Conservation (phyloP, 192 early-diverging fungal species). For the Backusella circina region DNA sequence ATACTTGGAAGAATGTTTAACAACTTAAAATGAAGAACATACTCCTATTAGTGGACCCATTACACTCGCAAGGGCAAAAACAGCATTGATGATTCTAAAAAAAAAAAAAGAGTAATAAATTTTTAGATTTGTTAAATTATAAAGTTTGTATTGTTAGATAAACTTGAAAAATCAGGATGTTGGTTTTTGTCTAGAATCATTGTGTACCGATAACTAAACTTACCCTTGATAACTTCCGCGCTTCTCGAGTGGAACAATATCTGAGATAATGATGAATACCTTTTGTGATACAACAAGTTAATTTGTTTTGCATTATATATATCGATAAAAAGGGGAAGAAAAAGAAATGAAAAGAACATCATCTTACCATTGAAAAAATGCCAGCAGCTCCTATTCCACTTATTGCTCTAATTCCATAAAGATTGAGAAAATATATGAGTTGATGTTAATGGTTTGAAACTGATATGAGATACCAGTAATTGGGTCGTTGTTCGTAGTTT, state of each 20-base stretch:
- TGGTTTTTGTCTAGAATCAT: background rate
- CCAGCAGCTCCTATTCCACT: slow-evolving; percentile 63
- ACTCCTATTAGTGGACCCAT: slow-evolving; percentile 36
- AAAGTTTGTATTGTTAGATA: no score
- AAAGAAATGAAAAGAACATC: background rate
- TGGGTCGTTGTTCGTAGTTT: no score
- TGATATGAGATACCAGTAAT: no score
- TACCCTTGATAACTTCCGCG: slow-evolving; percentile 63
- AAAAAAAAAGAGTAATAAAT: background rate
- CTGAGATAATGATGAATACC: slow-evolving; percentile 79
- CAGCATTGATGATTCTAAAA: slow-evolving; percentile 35
- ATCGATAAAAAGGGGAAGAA: background rate
- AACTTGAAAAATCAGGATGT: background rate
- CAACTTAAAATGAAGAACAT: background rate
- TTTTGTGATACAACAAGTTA: background rate
- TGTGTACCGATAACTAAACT: background rate
- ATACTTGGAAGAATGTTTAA: no score
- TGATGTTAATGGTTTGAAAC: no score
- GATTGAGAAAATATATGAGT: no score
- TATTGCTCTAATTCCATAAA: no score
- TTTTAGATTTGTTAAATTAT: no score
- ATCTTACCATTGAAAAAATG: slow-evolving; percentile 48
- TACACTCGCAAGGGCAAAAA: slow-evolving; percentile 31
- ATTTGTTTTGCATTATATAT: slow-evolving; percentile 9
- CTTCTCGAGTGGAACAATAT: slow-evolving; percentile 77